A percentile compares a stretch with the other conserved stretches of the same genome.
phyloP scores from a whole-genome alignment of 352 stramenopile species.

The Globisporangium polare region DNA sequence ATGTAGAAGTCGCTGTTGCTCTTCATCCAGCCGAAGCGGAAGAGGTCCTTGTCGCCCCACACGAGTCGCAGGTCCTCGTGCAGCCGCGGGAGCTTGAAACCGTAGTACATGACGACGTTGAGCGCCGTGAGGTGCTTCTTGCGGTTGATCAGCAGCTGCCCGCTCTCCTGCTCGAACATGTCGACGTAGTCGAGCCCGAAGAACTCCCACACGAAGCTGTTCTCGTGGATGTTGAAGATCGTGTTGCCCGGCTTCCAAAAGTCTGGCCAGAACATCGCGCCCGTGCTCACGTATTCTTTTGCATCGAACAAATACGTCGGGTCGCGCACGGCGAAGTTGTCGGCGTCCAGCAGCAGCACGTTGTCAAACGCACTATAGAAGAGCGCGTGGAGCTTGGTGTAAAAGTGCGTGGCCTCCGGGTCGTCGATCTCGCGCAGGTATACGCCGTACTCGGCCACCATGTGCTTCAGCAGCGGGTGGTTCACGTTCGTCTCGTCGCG shows the following conservation, averaged over 20 bases:
- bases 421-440: slow-evolving; percentile 47
- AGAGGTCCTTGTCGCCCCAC: slow-evolving; percentile 23
- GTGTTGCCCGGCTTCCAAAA: slow-evolving; percentile 21
- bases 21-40: slow-evolving; percentile 27
- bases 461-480: slow-evolving; percentile 33
- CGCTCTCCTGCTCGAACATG: slow-evolving; percentile 24
- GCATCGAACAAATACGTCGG: slow-evolving; percentile 42
- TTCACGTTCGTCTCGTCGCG: slow-evolving; percentile 31
- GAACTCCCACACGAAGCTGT: slow-evolving; percentile 21
- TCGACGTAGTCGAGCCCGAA: slow-evolving; percentile 22
- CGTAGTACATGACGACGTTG: slow-evolving; percentile 29
- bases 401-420: slow-evolving; percentile 37
- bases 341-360: slow-evolving; percentile 51
- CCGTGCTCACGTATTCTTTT: slow-evolving; percentile 13
- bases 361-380: slow-evolving; percentile 53
- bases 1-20: slow-evolving; percentile 20
- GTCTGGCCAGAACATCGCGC: slow-evolving; percentile 23
- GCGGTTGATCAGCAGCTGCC: slow-evolving; percentile 21
- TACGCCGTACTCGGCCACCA: slow-evolving; percentile 34
- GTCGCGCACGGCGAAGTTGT: slow-evolving; percentile 59
- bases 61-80: slow-evolving; percentile 14
- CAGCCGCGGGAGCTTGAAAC: slow-evolving; percentile 9
- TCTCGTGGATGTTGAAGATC: slow-evolving; percentile 24
- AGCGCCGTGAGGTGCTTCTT: slow-evolving; percentile 13
- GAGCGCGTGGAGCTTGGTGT: slow-evolving; percentile 53